phyloP scores from a whole-genome alignment of 2,329 filamentous ascomycete species.

The Colletotrichum destructivum region DNA sequence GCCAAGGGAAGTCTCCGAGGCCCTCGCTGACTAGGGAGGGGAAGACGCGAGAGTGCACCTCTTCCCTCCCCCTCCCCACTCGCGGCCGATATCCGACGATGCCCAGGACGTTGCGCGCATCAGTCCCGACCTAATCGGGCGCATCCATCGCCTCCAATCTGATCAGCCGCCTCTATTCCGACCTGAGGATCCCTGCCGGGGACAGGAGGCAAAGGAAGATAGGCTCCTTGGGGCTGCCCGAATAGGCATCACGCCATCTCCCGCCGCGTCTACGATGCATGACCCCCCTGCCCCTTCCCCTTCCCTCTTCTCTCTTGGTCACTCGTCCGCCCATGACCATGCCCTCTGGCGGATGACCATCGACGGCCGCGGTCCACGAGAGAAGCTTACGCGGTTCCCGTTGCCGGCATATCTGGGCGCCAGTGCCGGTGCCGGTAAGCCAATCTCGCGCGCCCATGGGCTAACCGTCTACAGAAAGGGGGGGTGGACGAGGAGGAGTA shows the following conservation, averaged over 20 bases:
- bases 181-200: conserved; percentile 2
- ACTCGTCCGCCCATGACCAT: conserved; percentile 6
- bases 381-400: background rate
- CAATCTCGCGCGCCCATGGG: conserved; percentile 9
- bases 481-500: background rate
- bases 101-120: background rate
- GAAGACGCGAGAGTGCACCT: too few relatives aligned
- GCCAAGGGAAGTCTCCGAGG: background rate
- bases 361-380: too few relatives aligned
- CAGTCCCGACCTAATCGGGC: background rate
- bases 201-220: background rate
- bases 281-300: too few relatives aligned
- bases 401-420: conserved; percentile 18
- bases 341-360: too few relatives aligned
- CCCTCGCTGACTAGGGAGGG: background rate
- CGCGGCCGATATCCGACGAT: conserved; percentile 10
- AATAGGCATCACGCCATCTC: conserved; percentile 20
- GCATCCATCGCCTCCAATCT: conserved; percentile 3
- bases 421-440: conserved; percentile 1
- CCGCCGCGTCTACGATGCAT: background rate
- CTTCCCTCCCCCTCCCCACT: background rate
- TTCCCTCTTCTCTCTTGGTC: background rate
- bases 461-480: conserved; percentile 1
- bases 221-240: conserved; percentile 15
- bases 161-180: background rate